A percentile compares a stretch with the other conserved stretches of the same genome.
phyloP scores from a whole-genome alignment of 139 green algal species.

The Raphidocelis subcapitata region DNA sequence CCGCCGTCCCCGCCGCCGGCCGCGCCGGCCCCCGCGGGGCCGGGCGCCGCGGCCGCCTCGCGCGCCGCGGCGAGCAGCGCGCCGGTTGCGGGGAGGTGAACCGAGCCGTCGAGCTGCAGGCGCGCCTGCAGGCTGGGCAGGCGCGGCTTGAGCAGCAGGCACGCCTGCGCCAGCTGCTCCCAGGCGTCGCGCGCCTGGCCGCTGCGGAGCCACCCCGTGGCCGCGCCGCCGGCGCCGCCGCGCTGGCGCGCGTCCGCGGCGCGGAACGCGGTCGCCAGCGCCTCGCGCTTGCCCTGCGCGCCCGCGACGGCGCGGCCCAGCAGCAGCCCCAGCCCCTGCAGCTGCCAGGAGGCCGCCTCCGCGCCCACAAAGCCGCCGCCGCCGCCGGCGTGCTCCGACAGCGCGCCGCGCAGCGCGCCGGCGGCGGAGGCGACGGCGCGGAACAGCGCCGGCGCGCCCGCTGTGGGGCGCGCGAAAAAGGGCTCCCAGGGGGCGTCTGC shows the following conservation, averaged over 20 bases:
- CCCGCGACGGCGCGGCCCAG: conserved; percentile 3
- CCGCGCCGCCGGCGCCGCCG: background rate
- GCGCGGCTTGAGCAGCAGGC: conserved; percentile 1
- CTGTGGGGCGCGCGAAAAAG: conserved; percentile 21
- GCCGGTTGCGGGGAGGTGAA: conserved; percentile 11
- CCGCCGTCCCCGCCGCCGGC: background rate
- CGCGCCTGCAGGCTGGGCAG: background rate
- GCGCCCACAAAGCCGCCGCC: no score
- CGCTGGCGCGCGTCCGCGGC: background rate
- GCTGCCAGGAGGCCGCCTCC: conserved; percentile 6
- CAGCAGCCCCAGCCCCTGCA: conserved; percentile 14
- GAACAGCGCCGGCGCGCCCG: conserved; percentile 23
- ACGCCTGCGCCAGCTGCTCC: conserved; percentile 18
- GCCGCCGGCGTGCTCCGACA: no score
- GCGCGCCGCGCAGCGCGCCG: no score
- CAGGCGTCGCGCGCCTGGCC: conserved; percentile 1
- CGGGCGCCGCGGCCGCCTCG: background rate
- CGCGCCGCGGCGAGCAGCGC: background rate
- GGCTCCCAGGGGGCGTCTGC: conserved; percentile 2
- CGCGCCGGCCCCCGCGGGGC: background rate
- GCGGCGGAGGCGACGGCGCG: no score
- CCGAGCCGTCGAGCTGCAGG: conserved; percentile 1
- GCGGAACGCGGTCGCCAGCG: conserved; percentile 6
- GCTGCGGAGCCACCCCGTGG: conserved; percentile 6
- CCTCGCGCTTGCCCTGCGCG: background rate